These are phyloP conservation scores for Xylaria multiplex DNA, from an alignment of 2,329 filamentous ascomycete species.

Conservation along the genomic window DNA sequence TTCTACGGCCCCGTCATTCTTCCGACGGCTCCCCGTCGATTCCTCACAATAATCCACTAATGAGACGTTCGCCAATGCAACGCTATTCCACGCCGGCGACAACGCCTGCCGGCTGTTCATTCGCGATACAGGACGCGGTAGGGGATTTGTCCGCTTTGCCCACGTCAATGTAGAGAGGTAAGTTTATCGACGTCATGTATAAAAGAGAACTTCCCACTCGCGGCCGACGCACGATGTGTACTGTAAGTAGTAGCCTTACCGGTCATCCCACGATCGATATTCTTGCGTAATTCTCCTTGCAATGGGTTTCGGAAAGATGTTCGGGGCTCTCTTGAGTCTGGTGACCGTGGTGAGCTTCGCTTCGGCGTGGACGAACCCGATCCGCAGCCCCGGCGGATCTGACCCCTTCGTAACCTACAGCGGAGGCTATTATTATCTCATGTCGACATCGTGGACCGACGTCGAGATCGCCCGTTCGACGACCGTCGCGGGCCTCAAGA, in stretches of 20 bases:
- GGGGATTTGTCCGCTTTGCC: not conserved
- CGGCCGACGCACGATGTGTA: not conserved
- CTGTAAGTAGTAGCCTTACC: not conserved
- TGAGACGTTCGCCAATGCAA: constrained; percentile 9
- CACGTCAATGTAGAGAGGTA: constrained; percentile 1
- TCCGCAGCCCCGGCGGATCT: constrained; percentile 60
- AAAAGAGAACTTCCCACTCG: constrained; percentile 6
- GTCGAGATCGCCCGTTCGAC: constrained; percentile 64
- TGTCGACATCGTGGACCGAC: constrained; percentile 66
- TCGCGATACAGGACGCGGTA: not conserved
- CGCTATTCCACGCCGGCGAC: not conserved
- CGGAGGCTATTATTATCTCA: constrained; percentile 65
- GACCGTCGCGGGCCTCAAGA: constrained; percentile 66
- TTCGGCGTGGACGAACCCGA: constrained; percentile 61
- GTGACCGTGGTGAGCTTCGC: constrained; percentile 23
- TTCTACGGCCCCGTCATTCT: constrained; percentile 6
- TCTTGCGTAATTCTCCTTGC: not conserved
- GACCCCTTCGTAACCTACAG: constrained; percentile 64
- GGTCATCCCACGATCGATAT: not conserved
- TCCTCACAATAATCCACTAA: constrained; percentile 30
- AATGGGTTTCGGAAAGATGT: constrained; percentile 31
- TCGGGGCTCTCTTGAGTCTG: constrained; percentile 30
- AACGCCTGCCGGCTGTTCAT: not conserved
- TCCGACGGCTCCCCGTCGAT: constrained; percentile 2
- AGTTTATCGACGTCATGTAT: constrained; percentile 10